Base-by-base conservation (phyloP, 495 filamentous ascomycete genomes). In the Trichoderma parareesei region DNA sequence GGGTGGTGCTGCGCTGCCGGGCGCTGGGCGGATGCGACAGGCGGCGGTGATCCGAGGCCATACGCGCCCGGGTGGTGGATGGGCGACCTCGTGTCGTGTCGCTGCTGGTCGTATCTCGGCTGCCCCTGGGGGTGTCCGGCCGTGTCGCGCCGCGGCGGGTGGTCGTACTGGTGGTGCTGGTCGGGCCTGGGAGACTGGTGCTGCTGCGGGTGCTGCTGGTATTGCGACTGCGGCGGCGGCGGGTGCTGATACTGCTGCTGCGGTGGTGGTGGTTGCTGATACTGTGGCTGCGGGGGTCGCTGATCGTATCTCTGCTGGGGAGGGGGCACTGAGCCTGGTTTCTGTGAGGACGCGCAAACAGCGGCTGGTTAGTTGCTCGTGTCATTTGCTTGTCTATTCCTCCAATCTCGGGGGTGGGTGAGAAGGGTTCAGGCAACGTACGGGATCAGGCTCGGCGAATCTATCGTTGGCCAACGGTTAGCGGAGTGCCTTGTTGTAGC, bases 371-470 rank as follows among this genome's bases (percentile, higher is more conserved):
- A 35, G 35, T 33, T 35, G 20, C 49, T 57, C 14, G 4, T 18
- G 16, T 27, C 49, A 2, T 3, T 8, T 14, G 44, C 5, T 14
- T 14, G 44, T 48, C 44, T 48, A 10, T 48, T 14, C n/a, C 44
- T 18, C 44, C 20, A 6, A 57, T 33, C 49, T 57, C 49, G 13
- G 59, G 43, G 20, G 57, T 37, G 43, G 33, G 27, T 2, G 27
- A 27, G 27, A 27, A 27, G 27, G 67, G 55, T 61, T 61, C 48
- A 60, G 66, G 63, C 60, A 41, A 60, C 77, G 69, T 82, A 95
- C 92, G 82, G 89, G 89, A 71, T 98, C 94, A 49, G 94, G 94
- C 73, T 98, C 94, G 69, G 92, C 93, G 73, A 97, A 94, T 69
- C 92, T 96, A 74, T 57, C 4, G 49, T 48, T 44, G 11, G 69